Evolutionary conservation across 2,329 filamentous ascomycete genomes (phyloP).

Genomic region (Nigrospora sphaerica): DNA sequence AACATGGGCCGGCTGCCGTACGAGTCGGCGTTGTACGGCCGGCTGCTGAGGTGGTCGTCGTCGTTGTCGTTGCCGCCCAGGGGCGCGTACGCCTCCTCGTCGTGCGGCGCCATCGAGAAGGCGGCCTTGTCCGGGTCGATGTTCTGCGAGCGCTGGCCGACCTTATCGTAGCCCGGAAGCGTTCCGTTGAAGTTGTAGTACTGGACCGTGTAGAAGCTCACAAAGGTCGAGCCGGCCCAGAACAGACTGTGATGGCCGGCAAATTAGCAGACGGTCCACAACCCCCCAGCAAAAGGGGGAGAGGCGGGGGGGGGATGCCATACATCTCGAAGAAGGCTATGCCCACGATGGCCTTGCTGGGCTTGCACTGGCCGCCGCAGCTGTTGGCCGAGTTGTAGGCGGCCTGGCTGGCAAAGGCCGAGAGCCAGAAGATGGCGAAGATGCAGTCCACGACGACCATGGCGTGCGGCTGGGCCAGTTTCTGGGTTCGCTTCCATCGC

Average conservation of each 20-base stretch:
- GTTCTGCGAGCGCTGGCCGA: conserved; percentile 32
- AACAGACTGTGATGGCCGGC: conserved; percentile 37
- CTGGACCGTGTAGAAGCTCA: conserved; percentile 53
- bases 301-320: conserved; percentile 12
- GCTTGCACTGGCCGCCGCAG: conserved; percentile 49
- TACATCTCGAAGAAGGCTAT: conserved; percentile 58
- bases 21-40: conserved; percentile 23
- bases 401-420: conserved; percentile 59
- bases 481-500: conserved; percentile 54
- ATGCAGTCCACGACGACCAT: conserved; percentile 53
- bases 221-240: conserved; percentile 43
- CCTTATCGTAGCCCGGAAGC: conserved; percentile 54
- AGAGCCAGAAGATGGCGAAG: conserved; percentile 57
- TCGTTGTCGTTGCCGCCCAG: conserved; percentile 50
- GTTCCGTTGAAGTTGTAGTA: conserved; percentile 56
- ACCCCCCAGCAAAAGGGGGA: too few species aligned
- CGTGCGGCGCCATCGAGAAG: conserved; percentile 60
- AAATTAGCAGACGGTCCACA: conserved; percentile 4
- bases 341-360: conserved; percentile 57
- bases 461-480: conserved; percentile 53
- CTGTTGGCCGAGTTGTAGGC: conserved; percentile 51
- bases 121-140: conserved; percentile 65
- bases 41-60: conserved; percentile 26
- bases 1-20: conserved; percentile 32
- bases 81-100: conserved; percentile 58